Evolutionary conservation across 164 flowering plant species (phyloP).

Genomic region (Chimonanthus praecox): DNA sequence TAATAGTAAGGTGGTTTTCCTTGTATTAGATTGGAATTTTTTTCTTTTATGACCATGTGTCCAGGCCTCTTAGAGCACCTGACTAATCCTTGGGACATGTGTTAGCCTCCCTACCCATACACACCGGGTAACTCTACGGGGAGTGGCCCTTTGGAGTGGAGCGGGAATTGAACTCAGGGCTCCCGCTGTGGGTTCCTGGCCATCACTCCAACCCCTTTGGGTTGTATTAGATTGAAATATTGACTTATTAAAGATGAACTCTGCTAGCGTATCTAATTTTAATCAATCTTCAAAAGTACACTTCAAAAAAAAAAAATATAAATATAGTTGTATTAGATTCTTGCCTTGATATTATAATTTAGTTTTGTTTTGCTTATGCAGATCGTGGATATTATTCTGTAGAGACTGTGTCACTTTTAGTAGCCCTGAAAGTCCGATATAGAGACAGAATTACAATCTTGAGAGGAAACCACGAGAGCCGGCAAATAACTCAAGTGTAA

Average conservation of each 20-base stretch:
- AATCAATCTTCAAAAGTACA: neutral
- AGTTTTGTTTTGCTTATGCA: constrained; percentile 19
- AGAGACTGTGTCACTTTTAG: constrained; percentile 43
- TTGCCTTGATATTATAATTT: neutral
- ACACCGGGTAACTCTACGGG: too few species aligned
- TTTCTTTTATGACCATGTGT: too few species aligned
- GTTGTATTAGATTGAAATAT: too few species aligned
- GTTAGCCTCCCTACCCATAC: too few species aligned
- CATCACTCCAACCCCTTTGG: too few species aligned
- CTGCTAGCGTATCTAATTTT: neutral
- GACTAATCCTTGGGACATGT: too few species aligned
- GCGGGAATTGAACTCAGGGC: too few species aligned
- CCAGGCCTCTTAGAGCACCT: too few species aligned
- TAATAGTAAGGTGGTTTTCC: too few species aligned
- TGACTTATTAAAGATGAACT: neutral
- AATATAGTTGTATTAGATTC: neutral
- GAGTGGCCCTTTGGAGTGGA: too few species aligned
- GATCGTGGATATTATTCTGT: constrained; percentile 52
- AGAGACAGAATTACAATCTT: constrained; percentile 45
- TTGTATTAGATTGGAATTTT: too few species aligned
- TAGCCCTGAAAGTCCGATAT: constrained; percentile 45
- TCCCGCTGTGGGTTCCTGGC: too few species aligned
- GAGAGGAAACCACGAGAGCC: constrained; percentile 46
- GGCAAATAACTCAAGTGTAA: constrained; percentile 52
- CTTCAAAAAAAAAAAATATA: neutral